Conservation (phyloP, 176 grass and related monocot genomes). For the Puccinellia tenuiflora region DNA sequence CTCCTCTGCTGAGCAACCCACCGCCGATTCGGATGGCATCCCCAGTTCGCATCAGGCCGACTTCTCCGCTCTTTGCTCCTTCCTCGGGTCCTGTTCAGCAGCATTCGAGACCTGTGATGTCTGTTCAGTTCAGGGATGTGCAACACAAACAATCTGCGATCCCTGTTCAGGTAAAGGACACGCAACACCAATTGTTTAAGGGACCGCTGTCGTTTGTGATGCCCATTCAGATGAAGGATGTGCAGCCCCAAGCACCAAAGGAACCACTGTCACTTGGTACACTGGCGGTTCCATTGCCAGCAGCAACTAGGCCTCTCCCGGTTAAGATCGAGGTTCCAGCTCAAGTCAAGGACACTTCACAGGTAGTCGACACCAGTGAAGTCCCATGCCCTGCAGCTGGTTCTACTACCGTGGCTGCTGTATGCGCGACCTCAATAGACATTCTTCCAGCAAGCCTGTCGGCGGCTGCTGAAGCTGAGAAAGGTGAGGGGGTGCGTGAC, state of each 20-base stretch:
- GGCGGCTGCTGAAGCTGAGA: neutral
- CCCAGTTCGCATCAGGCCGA: constrained; percentile 73
- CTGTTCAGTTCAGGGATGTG: constrained; percentile 69
- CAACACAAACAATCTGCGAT: constrained; percentile 23
- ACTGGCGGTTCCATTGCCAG: neutral
- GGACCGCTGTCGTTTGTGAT: constrained; percentile 21
- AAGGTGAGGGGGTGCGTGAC: neutral
- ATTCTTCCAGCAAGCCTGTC: neutral
- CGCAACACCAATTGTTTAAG: constrained; percentile 17
- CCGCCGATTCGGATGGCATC: constrained; percentile 72
- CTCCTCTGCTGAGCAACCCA: constrained; percentile 57
- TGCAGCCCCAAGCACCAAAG: neutral
- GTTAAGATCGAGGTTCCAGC: constrained; percentile 33
- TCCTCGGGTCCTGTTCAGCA: constrained; percentile 30
- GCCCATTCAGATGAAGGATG: constrained; percentile 69
- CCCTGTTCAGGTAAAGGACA: constrained; percentile 71
- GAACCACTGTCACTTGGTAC: constrained; percentile 23
- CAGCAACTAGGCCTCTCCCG: neutral
- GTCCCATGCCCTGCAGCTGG: neutral
- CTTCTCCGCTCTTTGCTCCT: constrained; percentile 60
- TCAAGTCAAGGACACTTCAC: constrained; percentile 41
- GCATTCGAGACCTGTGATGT: constrained; percentile 27
- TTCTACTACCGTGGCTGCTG: neutral
- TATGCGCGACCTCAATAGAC: neutral
- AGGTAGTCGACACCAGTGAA: neutral